Evolutionary conservation across 371 early-diverging fungal genomes (phyloP), one percentile per base, ranked within the genome.

Genomic region (Racocetra persica): DNA sequence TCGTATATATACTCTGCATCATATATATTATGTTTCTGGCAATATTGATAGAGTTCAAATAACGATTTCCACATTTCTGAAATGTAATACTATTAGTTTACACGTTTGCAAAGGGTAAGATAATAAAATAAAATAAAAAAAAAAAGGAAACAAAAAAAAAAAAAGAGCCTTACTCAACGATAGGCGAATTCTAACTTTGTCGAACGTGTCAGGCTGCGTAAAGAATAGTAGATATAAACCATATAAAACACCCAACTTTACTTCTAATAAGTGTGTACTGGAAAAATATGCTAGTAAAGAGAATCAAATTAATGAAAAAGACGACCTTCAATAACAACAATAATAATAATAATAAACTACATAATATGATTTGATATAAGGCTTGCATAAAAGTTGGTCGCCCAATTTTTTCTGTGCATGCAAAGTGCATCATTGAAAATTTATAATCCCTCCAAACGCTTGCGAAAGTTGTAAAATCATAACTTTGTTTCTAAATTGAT

Each of bases 401-500:
- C 16, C 82, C 82, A n/a, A 70, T 32, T 74, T 76, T 81, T 36
- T 82, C 82, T 18, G 82, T 67, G 36, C 82, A 82, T 22, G 76
- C 82, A 59, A 82, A 82, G 28, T 82, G 82, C 11, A 82, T 82
- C 22, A 80, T 66, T n/a, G 80, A 73, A 67, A 82, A 82, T 22
- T 80, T 73, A 6, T 52, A 55, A 51, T 82, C 69, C 32, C 66
- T 75, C 82, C 82, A 82, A 28, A 80, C 60, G 22, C 69, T 32
- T 14, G 63, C 54, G 32, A 82, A 82, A 18, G 80, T 52, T 24
- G 74, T 57, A 24, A 80, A 79, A 26, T 75, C 76, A 4, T 71
- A 52, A 71, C n/a, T 22, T 75, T 75, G 57, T 22, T 60, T 57
- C 41, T 52, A 28, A 41, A 22, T 66, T 28, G 41, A 41, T 10